Conservation (phyloP, 2,329 filamentous ascomycete genomes). For the Fusarium sp. region DNA sequence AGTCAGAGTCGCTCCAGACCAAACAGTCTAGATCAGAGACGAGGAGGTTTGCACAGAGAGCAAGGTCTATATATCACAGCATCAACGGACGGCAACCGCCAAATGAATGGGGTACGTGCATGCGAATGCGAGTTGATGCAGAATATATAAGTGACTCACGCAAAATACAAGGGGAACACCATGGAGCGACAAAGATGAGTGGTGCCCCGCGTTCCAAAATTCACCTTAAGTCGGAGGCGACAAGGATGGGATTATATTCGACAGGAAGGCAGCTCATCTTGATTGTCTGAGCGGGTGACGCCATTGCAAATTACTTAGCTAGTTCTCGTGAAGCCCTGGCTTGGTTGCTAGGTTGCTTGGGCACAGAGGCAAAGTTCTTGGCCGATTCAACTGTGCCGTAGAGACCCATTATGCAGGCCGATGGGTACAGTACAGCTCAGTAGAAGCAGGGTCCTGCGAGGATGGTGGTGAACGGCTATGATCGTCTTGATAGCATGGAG, state of each 20-base stretch:
- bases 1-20: constrained; percentile 29
- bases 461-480: constrained; percentile 35
- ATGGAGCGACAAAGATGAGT: constrained; percentile 39
- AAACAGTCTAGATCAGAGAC: constrained; percentile 9
- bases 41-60: constrained; percentile 28
- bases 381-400: constrained; percentile 16
- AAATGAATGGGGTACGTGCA: constrained; percentile 44
- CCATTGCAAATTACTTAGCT: constrained; percentile 36
- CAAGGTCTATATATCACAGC: constrained; percentile 26
- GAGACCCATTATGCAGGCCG: constrained; percentile 11
- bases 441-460: constrained; percentile 31
- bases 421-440: constrained; percentile 12
- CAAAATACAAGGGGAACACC: constrained; percentile 45
- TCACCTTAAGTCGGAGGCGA: constrained; percentile 33
- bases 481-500: constrained; percentile 31
- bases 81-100: constrained; percentile 33
- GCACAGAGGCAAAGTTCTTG: constrained; percentile 4
- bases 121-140: constrained; percentile 26
- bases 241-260: constrained; percentile 37
- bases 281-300: constrained; percentile 39
- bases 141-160: constrained; percentile 45
- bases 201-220: constrained; percentile 44
- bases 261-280: constrained; percentile 37
- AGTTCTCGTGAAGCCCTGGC: constrained; percentile 12
- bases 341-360: constrained; percentile 7